Percentiles rank a stretch among this genome's conserved stretches.
phyloP scores from a whole-genome alignment of 1,284 basidiomycete species.

The Sanghuangporus sanghuang region DNA sequence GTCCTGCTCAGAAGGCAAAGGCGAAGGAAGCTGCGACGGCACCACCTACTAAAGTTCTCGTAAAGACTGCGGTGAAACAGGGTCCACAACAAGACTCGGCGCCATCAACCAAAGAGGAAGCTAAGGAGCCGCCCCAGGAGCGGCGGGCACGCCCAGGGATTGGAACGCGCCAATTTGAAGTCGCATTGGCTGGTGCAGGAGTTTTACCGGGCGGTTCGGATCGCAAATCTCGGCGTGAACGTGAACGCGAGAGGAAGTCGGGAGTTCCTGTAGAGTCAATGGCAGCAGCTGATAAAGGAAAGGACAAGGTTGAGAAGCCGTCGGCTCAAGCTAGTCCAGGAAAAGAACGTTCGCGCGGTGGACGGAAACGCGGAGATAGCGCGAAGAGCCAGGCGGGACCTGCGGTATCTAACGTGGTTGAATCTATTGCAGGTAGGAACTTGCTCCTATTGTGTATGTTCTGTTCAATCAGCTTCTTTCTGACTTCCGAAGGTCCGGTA shows the following conservation, averaged over 20 bases:
- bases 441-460: background rate
- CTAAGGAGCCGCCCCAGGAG: constrained; percentile 19
- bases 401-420: background rate
- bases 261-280: background rate
- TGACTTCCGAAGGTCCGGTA: background rate
- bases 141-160: constrained; percentile 51
- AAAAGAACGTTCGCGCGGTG: constrained; percentile 8
- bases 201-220: constrained; percentile 30
- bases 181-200: constrained; percentile 53
- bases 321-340: background rate
- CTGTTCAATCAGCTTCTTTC: background rate
- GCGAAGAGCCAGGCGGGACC: constrained; percentile 1
- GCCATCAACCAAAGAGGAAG: background rate
- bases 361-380: constrained; percentile 12
- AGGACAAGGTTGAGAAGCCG: constrained; percentile 4
- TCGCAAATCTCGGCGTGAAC: constrained; percentile 29
- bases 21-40: background rate
- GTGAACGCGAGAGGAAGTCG: constrained; percentile 22
- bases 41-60: background rate
- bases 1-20: background rate
- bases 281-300: background rate
- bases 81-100: background rate
- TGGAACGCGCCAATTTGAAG: constrained; percentile 62
- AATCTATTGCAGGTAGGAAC: background rate
- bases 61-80: background rate